These are phyloP conservation scores for Geotrichum fermentans DNA, from an alignment of 1,139 yeast species.

Conservation along the genomic window DNA sequence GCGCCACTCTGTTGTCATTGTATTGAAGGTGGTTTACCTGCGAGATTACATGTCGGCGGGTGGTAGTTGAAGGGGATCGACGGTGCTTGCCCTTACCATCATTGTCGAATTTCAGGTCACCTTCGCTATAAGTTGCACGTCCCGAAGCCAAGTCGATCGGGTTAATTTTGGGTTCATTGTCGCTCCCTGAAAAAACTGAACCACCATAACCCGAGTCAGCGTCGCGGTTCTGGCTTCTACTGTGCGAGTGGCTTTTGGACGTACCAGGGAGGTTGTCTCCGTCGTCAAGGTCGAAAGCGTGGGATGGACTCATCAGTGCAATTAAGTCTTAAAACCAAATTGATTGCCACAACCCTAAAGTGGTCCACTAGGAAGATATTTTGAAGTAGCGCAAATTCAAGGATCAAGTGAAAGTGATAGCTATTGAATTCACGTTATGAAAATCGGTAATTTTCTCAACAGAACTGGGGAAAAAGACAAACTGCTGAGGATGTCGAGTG, in stretches of 20 bases:
- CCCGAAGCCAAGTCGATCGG: slow-evolving; percentile 7
- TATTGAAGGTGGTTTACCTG: slow-evolving; percentile 64
- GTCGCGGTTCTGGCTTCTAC: slow-evolving; percentile 8
- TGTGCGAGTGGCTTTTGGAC: slow-evolving; percentile 17
- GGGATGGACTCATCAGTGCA: slow-evolving; percentile 6
- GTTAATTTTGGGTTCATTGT: neutral
- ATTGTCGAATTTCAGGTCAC: slow-evolving; percentile 8
- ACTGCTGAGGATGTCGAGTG: too few species aligned
- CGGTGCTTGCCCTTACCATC: slow-evolving; percentile 20
- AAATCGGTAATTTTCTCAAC: too few species aligned
- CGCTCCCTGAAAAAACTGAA: slow-evolving; percentile 22
- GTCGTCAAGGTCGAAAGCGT: slow-evolving; percentile 10
- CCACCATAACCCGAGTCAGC: slow-evolving; percentile 31
- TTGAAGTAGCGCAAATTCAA: too few species aligned
- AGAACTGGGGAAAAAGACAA: too few species aligned
- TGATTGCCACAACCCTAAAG: slow-evolving; percentile 5
- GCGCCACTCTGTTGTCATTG: slow-evolving; percentile 58
- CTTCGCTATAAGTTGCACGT: slow-evolving; percentile 18
- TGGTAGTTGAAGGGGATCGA: slow-evolving; percentile 28
- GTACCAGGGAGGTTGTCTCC: slow-evolving; percentile 23
- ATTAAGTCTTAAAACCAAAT: neutral
- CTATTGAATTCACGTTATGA: too few species aligned
- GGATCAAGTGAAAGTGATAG: too few species aligned
- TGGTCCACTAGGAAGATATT: too few species aligned
- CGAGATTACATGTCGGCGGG: slow-evolving; percentile 32